Evolutionary conservation across 2,329 filamentous ascomycete species (phyloP).

Genomic region (Parastagonospora avenae): DNA sequence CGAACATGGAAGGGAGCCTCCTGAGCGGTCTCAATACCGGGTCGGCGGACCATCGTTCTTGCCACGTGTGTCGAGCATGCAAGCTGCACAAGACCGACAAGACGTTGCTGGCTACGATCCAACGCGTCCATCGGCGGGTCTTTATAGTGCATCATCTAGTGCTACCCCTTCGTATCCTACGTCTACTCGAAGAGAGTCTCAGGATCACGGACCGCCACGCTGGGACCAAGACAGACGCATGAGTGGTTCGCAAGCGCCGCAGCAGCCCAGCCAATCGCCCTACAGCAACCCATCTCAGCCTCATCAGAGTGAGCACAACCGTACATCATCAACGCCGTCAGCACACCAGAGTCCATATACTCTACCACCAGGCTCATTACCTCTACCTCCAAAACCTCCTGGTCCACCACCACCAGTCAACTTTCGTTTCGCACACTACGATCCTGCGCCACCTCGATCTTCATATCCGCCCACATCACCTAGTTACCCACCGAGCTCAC

Average conservation of each 20-base stretch:
- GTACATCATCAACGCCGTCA: constrained; percentile 20
- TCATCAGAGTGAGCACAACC: constrained; percentile 28
- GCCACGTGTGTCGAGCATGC: constrained; percentile 2
- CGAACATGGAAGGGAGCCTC: constrained; percentile 22
- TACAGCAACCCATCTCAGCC: constrained; percentile 33
- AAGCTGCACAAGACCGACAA: constrained; percentile 20
- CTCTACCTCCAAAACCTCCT: constrained; percentile 39
- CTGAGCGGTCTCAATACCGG: constrained; percentile 21
- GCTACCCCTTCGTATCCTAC: constrained; percentile 18
- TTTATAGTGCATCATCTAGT: constrained; percentile 27
- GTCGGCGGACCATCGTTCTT: background rate
- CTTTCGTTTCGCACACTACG: constrained; percentile 45
- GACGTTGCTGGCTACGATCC: constrained; percentile 30
- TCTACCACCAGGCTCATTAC: constrained; percentile 22
- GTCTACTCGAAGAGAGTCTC: constrained; percentile 28
- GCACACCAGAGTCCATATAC: constrained; percentile 42
- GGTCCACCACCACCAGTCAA: constrained; percentile 35
- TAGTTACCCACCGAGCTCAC: constrained; percentile 25
- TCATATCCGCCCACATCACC: constrained; percentile 29
- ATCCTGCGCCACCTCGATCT: constrained; percentile 34
- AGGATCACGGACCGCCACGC: constrained; percentile 28
- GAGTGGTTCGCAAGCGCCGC: constrained; percentile 35
- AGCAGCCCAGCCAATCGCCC: constrained; percentile 25
- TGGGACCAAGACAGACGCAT: constrained; percentile 36
- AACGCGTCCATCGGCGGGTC: constrained; percentile 27